Conservation (phyloP, 1,284 basidiomycete genomes). For the Sanguinoderma infundibulare region DNA sequence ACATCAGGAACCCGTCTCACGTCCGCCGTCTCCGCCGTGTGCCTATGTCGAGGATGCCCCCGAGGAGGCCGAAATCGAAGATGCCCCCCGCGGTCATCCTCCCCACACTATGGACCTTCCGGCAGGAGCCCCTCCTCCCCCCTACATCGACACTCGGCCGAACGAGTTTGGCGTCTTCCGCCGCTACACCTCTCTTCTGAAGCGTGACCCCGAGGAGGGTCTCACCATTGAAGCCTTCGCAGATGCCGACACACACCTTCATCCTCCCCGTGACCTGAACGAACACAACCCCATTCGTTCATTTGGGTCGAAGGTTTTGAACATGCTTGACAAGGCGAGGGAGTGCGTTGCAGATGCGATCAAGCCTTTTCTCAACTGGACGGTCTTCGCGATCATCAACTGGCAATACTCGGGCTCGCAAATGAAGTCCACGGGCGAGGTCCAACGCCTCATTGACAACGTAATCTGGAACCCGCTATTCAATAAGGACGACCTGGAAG, state of each 20-base stretch:
- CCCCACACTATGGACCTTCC: neutral
- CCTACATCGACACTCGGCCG: neutral
- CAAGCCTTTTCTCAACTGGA: constrained; percentile 14
- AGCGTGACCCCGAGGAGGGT: constrained; percentile 5
- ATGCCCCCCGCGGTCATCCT: too few species aligned
- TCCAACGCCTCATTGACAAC: constrained; percentile 24
- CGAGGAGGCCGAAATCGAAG: neutral
- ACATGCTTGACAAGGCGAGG: neutral
- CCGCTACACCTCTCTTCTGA: neutral
- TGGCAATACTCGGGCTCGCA: constrained; percentile 17
- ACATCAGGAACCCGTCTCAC: too few species aligned
- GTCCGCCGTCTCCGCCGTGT: neutral
- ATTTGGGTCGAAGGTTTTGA: neutral
- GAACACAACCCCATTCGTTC: neutral
- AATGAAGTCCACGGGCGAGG: constrained; percentile 20
- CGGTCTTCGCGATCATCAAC: constrained; percentile 1
- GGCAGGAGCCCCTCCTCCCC: neutral
- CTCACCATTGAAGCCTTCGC: neutral
- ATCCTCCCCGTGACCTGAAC: neutral
- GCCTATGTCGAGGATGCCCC: neutral
- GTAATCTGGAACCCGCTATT: constrained; percentile 27
- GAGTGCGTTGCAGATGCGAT: neutral
- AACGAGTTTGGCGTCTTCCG: constrained; percentile 5
- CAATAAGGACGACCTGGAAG: constrained; percentile 12
- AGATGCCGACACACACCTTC: neutral